A percentile compares a stretch with the other conserved stretches of the same genome.
Conservation (phyloP, 1,284 basidiomycete species). For the Chalciporus sp. region DNA sequence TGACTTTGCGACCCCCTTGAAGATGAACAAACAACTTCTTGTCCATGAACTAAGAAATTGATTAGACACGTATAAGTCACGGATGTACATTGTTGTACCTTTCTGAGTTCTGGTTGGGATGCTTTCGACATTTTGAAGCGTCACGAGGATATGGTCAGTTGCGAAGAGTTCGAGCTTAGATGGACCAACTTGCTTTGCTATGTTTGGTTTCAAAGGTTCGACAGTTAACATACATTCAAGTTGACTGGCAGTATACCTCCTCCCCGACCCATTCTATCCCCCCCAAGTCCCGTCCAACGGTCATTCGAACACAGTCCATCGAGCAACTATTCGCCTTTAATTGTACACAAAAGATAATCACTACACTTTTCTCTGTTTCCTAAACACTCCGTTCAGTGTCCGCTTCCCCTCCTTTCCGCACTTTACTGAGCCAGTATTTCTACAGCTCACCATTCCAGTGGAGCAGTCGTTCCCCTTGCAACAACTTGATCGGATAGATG, state of each 20-base stretch:
- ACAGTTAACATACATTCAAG: conserved; percentile 1
- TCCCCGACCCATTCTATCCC: not conserved
- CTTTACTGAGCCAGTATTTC: conserved; percentile 14
- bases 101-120: conserved; percentile 92
- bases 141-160: conserved; percentile 15
- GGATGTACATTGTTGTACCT: conserved; percentile 50
- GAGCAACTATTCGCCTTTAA: not conserved
- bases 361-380: conserved; percentile 26
- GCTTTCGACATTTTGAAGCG: conserved; percentile 76
- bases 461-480: conserved; percentile 1
- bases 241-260: not conserved
- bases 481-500: conserved; percentile 26
- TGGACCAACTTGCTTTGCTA: conserved; percentile 31
- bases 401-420: not conserved
- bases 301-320: not conserved
- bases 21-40: conserved; percentile 94
- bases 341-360: not conserved
- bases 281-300: not conserved
- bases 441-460: conserved; percentile 8
- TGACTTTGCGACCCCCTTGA: conserved; percentile 95
- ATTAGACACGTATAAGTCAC: conserved; percentile 7
- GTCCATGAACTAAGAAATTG: conserved; percentile 87
- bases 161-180: conserved; percentile 11
- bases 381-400: conserved; percentile 34
- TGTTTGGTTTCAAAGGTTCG: conserved; percentile 29